Evolutionary conservation across 2,329 filamentous ascomycete genomes (phyloP), one percentile per base, ranked within the genome.

Genomic region (Diplodia corticola): DNA sequence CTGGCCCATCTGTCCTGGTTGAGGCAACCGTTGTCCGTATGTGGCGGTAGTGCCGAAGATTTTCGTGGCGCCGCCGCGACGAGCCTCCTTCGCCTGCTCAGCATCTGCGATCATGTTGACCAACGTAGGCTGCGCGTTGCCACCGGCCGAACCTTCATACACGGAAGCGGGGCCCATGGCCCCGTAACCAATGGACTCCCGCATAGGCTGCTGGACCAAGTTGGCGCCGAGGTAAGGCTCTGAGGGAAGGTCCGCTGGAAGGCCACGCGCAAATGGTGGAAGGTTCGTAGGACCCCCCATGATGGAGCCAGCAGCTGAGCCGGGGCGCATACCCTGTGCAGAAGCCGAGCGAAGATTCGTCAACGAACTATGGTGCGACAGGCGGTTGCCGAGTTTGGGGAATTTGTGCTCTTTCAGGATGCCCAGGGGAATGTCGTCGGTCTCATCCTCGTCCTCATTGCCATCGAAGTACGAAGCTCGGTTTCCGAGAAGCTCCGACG

Each of bases 21-120:
- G 64, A n/a, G 64, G 55, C 15, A 66, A 30, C 22, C 64, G 54
- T 28, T 66, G 64, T 10, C 64, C 64, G 15, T 53, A 66, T 9
- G 44, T 53, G 17, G 12, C 22, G 13, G 35, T 35, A 5, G 35
- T 59, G 28, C 53, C 50, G 33, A 60, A 60, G n/a, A 66, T 66
- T 49, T 66, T 66, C 17, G 64, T 51, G 10, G 54, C 33, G 13
- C 66, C 63, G 15, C 65, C 67, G 24, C 67, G 61, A 10, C 67
- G 60, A 24, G 64, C 55, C 20, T 74, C 69, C 75, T 78, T 17
- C 70, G 70, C 72, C 72, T 75, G 63, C 76, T 76, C 37, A 71
- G 71, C 73, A 74, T 75, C 67, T 74, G 76, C 65, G 28, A 78
- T 78, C 64, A 77, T 75, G 50, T 76, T 76, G 20, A 78, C 74